A percentile compares a stretch with the other conserved stretches of the same genome.
Conservation (phyloP, 192 early-diverging fungal genomes). For the Ambispora gerdemannii region DNA sequence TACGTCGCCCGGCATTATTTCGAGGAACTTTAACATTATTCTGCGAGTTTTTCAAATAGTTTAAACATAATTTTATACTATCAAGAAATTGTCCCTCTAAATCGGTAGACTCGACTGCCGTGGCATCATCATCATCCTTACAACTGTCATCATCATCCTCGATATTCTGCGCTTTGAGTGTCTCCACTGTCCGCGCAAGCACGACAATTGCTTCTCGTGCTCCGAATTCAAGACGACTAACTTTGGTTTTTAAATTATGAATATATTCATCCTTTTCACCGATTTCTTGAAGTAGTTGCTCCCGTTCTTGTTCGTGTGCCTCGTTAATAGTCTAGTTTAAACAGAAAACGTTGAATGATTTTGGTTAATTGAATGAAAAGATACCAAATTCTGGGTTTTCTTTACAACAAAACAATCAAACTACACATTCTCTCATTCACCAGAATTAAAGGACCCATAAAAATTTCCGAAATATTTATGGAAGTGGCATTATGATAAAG, state of each 20-base stretch:
- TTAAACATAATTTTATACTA: conserved; percentile 31
- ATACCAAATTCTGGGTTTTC: no score
- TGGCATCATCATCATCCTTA: conserved; percentile 31
- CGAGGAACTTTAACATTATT: conserved; percentile 10
- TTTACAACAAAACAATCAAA: no score
- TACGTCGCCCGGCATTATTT: not conserved
- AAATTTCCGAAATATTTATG: conserved; percentile 4
- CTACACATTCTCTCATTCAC: no score
- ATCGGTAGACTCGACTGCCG: conserved; percentile 29
- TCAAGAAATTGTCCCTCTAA: conserved; percentile 32
- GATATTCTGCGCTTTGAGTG: conserved; percentile 21
- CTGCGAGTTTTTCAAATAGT: conserved; percentile 30
- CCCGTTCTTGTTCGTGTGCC: conserved; percentile 47
- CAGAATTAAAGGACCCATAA: not conserved
- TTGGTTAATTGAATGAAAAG: not conserved
- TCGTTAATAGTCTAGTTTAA: conserved; percentile 40
- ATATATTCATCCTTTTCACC: conserved; percentile 49
- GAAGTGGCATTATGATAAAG: no score
- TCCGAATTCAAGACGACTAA: conserved; percentile 44
- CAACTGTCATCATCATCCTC: conserved; percentile 27
- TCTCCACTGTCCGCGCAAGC: conserved; percentile 32
- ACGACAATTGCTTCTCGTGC: conserved; percentile 44
- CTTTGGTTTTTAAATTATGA: conserved; percentile 41
- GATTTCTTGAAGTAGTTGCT: conserved; percentile 44
- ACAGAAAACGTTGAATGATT: no score